Conservation (phyloP, 345 rosid genomes). For the Hibiscus trionum region DNA sequence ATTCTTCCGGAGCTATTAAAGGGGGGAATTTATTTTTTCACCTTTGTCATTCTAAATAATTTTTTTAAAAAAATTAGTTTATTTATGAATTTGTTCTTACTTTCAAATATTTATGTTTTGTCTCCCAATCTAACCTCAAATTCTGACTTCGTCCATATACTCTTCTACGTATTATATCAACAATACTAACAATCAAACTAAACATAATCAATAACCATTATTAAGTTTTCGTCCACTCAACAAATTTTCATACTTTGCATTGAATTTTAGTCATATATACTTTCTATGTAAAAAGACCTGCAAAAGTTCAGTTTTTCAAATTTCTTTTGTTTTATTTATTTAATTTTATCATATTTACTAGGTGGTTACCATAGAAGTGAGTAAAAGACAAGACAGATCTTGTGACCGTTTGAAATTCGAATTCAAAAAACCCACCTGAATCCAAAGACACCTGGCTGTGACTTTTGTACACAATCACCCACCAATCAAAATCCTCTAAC, state of each 20-base stretch:
- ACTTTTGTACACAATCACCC: slow-evolving; percentile 8
- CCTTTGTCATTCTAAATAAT: too few relatives aligned
- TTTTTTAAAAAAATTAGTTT: too few relatives aligned
- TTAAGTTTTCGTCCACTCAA: neutral
- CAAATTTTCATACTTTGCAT: neutral
- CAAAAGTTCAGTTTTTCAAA: neutral
- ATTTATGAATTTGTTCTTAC: too few relatives aligned
- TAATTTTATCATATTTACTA: neutral
- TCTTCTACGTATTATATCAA: too few relatives aligned
- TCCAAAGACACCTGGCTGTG: slow-evolving; percentile 12
- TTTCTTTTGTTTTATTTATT: neutral
- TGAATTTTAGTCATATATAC: neutral
- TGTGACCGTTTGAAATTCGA: slow-evolving; percentile 36
- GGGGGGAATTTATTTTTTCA: too few relatives aligned
- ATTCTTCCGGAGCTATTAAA: too few relatives aligned
- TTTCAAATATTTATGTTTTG: too few relatives aligned
- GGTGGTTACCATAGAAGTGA: neutral
- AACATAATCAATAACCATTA: too few relatives aligned
- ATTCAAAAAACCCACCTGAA: slow-evolving; percentile 18
- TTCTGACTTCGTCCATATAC: too few relatives aligned
- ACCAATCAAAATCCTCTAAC: neutral
- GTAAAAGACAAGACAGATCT: slow-evolving; percentile 8
- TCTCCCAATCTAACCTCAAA: too few relatives aligned
- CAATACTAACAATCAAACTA: too few relatives aligned
- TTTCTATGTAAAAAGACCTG: neutral